Evolutionary conservation across 2,329 filamentous ascomycete genomes (phyloP), one percentile per base, ranked within the genome.

Genomic region (Drechslerella dactyloides): DNA sequence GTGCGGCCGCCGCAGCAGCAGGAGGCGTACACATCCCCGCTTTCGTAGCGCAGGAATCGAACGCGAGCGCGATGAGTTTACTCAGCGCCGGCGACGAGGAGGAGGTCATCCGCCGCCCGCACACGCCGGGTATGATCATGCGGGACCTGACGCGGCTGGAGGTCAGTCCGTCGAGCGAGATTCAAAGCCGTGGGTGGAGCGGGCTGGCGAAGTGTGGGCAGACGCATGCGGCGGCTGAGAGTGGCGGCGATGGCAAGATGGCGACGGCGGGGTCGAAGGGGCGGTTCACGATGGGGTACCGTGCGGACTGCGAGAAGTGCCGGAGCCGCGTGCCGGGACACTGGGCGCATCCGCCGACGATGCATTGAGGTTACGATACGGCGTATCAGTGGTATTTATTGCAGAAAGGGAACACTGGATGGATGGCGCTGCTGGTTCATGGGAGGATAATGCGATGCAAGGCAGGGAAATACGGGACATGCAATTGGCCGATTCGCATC

Each of bases 281-380:
- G 2, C 52, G 57, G 11, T 75, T 75, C 27, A 74, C 73, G 44
- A 76, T 75, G 75, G 75, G 74, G 2, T 76, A 70, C 17, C 64
- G 69, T 23, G 61, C 61, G 13, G 74, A 73, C 52, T 76, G 75
- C 40, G 74, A 76, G 48, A 76, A 75, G 69, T 76, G 75, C 33
- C 60, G 74, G 58, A 61, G 73, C 46, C 73, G 72, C 53, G 63
- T 75, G 0, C 74, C 75, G 7, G 75, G 75, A 15, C 75, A 76
- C 51, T 76, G 73, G 21, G 73, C 68, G 19, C 75, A 76, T 53
- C 59, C 66, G n/a, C 66, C 66, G 56, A 21, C 30, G 30, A 37
- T 51, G 19, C 15, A 21, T 10, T 42, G n/a, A 4, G 13, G 37
- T 37, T 37, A 37, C 7, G 33, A 37, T 42, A 42, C 15, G 5